Percentiles rank a stretch among this genome's conserved stretches.
Conservation (phyloP, 225 moss, liverwort and hornwort species). For the Rhytidiadelphus loreus region DNA sequence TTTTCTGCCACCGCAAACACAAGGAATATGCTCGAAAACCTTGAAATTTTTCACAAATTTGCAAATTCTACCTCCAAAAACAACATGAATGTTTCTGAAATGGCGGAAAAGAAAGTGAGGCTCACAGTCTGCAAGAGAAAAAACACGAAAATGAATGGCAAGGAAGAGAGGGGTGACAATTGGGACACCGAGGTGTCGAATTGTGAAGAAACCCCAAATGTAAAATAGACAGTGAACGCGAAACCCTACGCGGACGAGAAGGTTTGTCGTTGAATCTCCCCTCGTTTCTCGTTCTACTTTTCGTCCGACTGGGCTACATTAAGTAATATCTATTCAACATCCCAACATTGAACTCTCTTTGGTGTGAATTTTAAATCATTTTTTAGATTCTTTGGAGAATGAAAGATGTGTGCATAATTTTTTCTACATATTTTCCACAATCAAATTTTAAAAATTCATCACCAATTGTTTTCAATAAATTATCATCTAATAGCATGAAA, state of each 20-base stretch:
- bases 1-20: not conserved
- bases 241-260: not conserved
- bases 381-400: too few species aligned
- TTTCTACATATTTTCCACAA: fast-evolving
- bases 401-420: fast-evolving
- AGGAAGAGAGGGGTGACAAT: not conserved
- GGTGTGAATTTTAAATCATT: not conserved
- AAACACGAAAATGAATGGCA: not conserved
- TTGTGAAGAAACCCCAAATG: not conserved
- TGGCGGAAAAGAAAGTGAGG: not conserved
- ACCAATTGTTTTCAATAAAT: not conserved
- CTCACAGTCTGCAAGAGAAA: not conserved
- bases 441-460: not conserved
- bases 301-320: not conserved
- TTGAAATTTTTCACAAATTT: not conserved
- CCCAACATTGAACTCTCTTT: not conserved
- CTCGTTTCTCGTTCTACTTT: not conserved
- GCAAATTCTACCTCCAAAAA: not conserved
- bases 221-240: not conserved
- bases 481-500: not conserved
- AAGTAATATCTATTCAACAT: too few species aligned
- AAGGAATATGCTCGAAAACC: not conserved
- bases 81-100: not conserved
- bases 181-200: not conserved
- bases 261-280: not conserved